These are phyloP conservation scores for Solanum clarkiae DNA, from an alignment of 257 asterid species.

Conservation along the genomic window DNA sequence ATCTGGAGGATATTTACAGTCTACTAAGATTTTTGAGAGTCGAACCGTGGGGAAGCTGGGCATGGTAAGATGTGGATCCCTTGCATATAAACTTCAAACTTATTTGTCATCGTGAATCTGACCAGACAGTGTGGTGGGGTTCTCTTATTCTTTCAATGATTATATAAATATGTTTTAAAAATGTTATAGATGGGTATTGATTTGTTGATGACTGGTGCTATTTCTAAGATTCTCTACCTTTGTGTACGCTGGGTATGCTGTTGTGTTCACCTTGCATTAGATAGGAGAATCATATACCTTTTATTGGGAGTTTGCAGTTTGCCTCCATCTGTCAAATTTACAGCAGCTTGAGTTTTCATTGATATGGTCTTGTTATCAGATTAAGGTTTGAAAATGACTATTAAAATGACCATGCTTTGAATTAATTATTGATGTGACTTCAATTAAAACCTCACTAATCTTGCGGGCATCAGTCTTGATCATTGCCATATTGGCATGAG, in stretches of 20 bases:
- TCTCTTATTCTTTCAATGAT: neutral
- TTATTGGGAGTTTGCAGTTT: neutral
- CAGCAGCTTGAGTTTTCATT: neutral
- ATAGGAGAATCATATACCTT: neutral
- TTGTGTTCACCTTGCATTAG: neutral
- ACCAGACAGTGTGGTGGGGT: neutral
- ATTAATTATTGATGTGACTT: neutral
- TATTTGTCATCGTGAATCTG: neutral
- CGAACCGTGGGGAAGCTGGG: slow-evolving; percentile 99
- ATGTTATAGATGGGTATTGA: neutral
- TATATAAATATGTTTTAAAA: neutral
- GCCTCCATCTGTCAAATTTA: neutral
- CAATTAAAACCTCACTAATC: neutral
- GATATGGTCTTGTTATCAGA: neutral
- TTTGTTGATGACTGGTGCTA: neutral
- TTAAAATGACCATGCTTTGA: neutral
- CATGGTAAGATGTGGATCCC: slow-evolving; percentile 50
- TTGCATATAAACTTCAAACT: neutral
- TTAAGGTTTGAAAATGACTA: neutral
- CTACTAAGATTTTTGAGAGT: slow-evolving; percentile 91
- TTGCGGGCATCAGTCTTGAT: neutral
- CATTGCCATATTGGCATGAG: neutral
- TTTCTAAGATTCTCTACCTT: neutral
- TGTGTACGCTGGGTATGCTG: neutral
- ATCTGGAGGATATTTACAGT: slow-evolving; percentile 84